Evolutionary conservation across 768 basidiomycete genomes (phyloP), one percentile per base, ranked within the genome.

Genomic region (Lentinula edodes): DNA sequence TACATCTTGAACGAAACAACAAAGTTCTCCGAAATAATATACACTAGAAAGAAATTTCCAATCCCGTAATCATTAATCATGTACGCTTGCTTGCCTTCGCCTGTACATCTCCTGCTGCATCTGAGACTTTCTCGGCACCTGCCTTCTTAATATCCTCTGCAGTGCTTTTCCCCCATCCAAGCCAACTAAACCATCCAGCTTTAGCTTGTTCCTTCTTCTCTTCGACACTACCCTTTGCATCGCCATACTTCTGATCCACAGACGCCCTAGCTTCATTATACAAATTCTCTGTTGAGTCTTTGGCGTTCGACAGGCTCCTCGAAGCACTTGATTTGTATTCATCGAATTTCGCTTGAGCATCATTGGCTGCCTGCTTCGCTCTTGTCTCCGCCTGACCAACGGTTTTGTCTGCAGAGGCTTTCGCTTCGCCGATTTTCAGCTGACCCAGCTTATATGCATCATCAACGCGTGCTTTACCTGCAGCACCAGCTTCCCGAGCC

Each of bases 121-220:
- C 63, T 42, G 58, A 23, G n/a, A 64, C 58, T 39, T 61, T 62
- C 38, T 61, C 61, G 7, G 65, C 63, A 15, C 60, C 63, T n/a
- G 61, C 59, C 56, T 63, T 60, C 58, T 66, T 64, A 2, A 54
- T 54, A 42, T 67, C 66, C 50, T 61, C 65, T 20, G 65, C 58
- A 46, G 64, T 66, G 53, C 61, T 64, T 59, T 67, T 63, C 7
- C 66, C 66, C 66, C 66, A 67, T 12, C 66, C 63, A 34, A 66
- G 61, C 66, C 66, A 67, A 28, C 65, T 66, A 34, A 63, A 64
- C 65, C 66, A 66, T n/a, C 65, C 61, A 13, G 58, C 57, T 38
- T 66, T 64, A 23, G 59, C 65, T 35, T 66, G 60, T 9, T 66
- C 63, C 39, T 42, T 46, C 54, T 62, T 62, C 54, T 64, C 51